Conservation (phyloP, 2,329 filamentous ascomycete species). For the Alternaria incomplexa region DNA sequence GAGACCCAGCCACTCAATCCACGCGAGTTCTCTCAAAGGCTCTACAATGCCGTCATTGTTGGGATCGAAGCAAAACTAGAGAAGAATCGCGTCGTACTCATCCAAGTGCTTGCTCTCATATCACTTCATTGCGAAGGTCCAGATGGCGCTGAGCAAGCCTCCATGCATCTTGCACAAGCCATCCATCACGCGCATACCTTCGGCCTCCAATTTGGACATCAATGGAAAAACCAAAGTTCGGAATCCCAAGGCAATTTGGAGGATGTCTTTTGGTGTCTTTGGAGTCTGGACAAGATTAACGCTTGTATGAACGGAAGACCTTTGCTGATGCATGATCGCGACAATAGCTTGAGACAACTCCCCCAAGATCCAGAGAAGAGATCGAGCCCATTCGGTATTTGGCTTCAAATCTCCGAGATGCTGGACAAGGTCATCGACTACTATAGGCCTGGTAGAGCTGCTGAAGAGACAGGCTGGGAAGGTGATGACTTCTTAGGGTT, state of each 20-base stretch:
- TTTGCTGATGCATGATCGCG: conserved; percentile 55
- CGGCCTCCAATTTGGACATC: conserved; percentile 53
- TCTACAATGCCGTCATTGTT: conserved; percentile 52
- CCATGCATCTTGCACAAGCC: conserved; percentile 55
- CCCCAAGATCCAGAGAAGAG: conserved; percentile 52
- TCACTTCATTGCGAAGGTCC: conserved; percentile 57
- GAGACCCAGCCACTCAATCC: conserved; percentile 44
- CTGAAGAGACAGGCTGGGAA: conserved; percentile 55
- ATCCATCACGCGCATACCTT: conserved; percentile 59
- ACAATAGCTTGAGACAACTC: conserved; percentile 53
- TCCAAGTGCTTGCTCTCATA: conserved; percentile 55
- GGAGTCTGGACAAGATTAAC: conserved; percentile 57
- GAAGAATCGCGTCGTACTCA: conserved; percentile 55
- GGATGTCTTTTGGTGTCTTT: conserved; percentile 58
- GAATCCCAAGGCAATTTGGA: conserved; percentile 50
- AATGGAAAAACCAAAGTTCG: conserved; percentile 48
- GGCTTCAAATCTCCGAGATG: conserved; percentile 53
- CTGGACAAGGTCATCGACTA: conserved; percentile 56
- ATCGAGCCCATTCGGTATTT: conserved; percentile 56
- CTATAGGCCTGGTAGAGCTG: conserved; percentile 53
- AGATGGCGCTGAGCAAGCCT: conserved; percentile 55
- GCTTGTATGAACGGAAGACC: conserved; percentile 56
- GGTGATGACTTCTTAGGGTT: conserved; percentile 53
- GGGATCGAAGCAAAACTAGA: conserved; percentile 51
- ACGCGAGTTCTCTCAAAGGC: conserved; percentile 53